These are phyloP conservation scores for Sclerotinia sclerotiorum DNA, from an alignment of 2,329 filamentous ascomycete species.

Conservation along the genomic window DNA sequence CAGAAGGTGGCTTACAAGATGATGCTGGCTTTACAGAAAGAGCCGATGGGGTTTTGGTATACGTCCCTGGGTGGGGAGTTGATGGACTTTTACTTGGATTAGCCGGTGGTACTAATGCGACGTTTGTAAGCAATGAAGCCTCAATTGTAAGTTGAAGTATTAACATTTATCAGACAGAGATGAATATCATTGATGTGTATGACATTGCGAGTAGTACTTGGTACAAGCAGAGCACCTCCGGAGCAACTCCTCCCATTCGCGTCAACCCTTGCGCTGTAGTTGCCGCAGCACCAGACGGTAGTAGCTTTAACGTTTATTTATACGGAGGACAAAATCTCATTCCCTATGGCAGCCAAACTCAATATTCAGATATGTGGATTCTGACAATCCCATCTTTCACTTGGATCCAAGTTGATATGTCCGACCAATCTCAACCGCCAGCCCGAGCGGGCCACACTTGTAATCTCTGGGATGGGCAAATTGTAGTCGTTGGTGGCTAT, in stretches of 20 bases:
- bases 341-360: slow-evolving; percentile 56
- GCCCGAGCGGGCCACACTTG: slow-evolving; percentile 68
- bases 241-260: slow-evolving; percentile 60
- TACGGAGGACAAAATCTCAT: slow-evolving; percentile 74
- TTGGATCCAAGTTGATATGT: slow-evolving; percentile 65
- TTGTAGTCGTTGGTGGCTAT: slow-evolving; percentile 70
- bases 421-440: slow-evolving; percentile 54
- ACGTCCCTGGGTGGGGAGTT: slow-evolving; percentile 71
- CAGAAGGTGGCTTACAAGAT: slow-evolving; percentile 66
- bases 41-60: slow-evolving; percentile 71
- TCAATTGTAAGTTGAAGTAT: background rate
- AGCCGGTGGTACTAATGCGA: slow-evolving; percentile 67
- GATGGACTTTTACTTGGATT: slow-evolving; percentile 70
- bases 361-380: slow-evolving; percentile 74
- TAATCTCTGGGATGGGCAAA: slow-evolving; percentile 67
- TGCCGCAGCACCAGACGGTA: slow-evolving; percentile 68
- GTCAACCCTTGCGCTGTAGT: slow-evolving; percentile 73
- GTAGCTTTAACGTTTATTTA: slow-evolving; percentile 75
- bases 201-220: slow-evolving; percentile 69
- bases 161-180: slow-evolving; percentile 50
- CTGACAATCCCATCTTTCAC: slow-evolving; percentile 71
- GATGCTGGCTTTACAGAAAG: slow-evolving; percentile 67
- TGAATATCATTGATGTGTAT: slow-evolving; percentile 73
- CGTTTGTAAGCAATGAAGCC: slow-evolving; percentile 54
- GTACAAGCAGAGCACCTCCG: slow-evolving; percentile 72